These are phyloP conservation scores for Pseudogymnoascus sp. DNA, from an alignment of 2,329 filamentous ascomycete species.

Conservation along the genomic window DNA sequence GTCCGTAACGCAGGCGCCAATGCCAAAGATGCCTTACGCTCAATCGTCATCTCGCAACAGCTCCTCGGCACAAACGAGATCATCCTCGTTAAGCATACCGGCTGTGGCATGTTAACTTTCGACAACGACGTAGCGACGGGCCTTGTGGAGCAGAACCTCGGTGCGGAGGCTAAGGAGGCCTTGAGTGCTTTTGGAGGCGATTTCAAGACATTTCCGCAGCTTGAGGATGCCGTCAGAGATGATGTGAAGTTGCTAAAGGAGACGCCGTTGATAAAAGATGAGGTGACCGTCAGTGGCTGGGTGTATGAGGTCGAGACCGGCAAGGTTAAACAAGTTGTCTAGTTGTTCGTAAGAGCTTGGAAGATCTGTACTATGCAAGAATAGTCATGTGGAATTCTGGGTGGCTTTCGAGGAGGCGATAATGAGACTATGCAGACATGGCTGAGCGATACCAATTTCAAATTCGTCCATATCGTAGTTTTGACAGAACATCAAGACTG, in stretches of 20 bases:
- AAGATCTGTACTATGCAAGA: neutral
- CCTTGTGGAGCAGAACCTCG: slow-evolving; percentile 52
- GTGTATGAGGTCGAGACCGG: slow-evolving; percentile 73
- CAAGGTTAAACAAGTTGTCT: slow-evolving; percentile 45
- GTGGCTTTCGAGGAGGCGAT: neutral
- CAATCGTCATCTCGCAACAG: slow-evolving; percentile 71
- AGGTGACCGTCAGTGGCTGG: slow-evolving; percentile 61
- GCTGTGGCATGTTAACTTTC: slow-evolving; percentile 66
- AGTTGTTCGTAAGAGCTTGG: neutral
- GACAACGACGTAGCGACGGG: slow-evolving; percentile 48
- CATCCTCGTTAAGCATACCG: slow-evolving; percentile 44
- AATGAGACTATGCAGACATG: neutral
- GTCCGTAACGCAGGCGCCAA: slow-evolving; percentile 67
- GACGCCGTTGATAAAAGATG: slow-evolving; percentile 51
- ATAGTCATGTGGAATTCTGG: neutral
- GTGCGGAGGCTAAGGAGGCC: slow-evolving; percentile 30
- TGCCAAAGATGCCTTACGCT: slow-evolving; percentile 62
- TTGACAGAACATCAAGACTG: neutral
- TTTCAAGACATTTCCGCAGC: slow-evolving; percentile 43
- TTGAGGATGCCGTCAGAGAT: slow-evolving; percentile 56
- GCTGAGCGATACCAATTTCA: neutral
- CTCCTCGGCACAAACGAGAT: slow-evolving; percentile 70
- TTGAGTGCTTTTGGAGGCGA: slow-evolving; percentile 17
- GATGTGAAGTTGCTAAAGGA: slow-evolving; percentile 58
- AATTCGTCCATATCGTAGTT: neutral